Conservation (phyloP, 768 basidiomycete genomes). For the Mycena capillaripes region DNA sequence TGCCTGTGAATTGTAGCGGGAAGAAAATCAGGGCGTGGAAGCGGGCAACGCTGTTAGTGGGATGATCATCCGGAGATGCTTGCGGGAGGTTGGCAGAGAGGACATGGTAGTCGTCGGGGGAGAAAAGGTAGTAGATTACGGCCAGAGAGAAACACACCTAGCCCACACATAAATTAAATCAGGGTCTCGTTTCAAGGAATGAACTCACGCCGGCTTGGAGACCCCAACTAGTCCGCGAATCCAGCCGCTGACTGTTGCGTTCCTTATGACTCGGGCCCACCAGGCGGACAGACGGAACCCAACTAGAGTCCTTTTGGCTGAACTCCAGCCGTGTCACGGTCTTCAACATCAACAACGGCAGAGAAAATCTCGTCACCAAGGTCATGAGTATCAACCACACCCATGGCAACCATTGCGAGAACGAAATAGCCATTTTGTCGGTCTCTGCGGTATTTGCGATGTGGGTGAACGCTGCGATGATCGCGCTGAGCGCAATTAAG, state of each 20-base stretch:
- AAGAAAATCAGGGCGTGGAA: slow-evolving; percentile 6
- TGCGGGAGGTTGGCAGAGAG: slow-evolving; percentile 19
- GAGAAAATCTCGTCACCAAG: not conserved
- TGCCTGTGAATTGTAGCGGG: slow-evolving; percentile 33
- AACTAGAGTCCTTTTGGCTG: not conserved
- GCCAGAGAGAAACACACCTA: slow-evolving; percentile 23
- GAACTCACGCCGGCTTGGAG: slow-evolving; percentile 19
- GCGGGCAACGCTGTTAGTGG: slow-evolving; percentile 12
- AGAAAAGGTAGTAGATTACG: slow-evolving; percentile 29
- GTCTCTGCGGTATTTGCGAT: slow-evolving; percentile 4
- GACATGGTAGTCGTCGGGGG: slow-evolving; percentile 28
- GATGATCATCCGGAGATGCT: slow-evolving; percentile 8
- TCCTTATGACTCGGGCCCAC: slow-evolving; percentile 28
- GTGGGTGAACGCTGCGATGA: slow-evolving; percentile 25
- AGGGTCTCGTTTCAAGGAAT: not conserved
- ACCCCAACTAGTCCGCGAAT: slow-evolving; percentile 22
- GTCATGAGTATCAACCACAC: slow-evolving; percentile 23
- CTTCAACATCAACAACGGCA: slow-evolving; percentile 30
- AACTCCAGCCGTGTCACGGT: slow-evolving; percentile 14
- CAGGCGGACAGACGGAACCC: slow-evolving; percentile 1
- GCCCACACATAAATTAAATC: not conserved
- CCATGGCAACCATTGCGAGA: not conserved
- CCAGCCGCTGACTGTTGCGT: slow-evolving; percentile 25
- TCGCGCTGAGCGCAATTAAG: slow-evolving; percentile 35
- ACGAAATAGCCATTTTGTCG: not conserved